phyloP scores from a whole-genome alignment of 805 yeast genomes.

The Candida andamanensis region DNA sequence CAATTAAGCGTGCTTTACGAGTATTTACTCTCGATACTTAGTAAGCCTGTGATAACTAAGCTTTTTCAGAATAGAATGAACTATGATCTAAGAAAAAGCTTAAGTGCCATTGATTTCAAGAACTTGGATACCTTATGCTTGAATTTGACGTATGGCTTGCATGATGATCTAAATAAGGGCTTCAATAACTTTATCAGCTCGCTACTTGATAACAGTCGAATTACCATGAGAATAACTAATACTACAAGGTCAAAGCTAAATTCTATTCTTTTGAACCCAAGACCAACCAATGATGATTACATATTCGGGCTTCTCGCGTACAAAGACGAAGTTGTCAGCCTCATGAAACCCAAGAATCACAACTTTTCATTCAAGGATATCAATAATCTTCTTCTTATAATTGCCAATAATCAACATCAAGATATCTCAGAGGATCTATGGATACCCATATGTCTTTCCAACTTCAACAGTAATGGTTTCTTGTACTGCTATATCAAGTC shows the following conservation, averaged over 20 bases:
- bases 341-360: constrained; percentile 73
- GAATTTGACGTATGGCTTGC: constrained; percentile 32
- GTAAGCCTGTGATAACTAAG: constrained; percentile 70
- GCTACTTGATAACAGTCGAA: constrained; percentile 17
- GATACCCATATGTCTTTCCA: constrained; percentile 91
- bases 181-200: constrained; percentile 25
- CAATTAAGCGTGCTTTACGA: constrained; percentile 74
- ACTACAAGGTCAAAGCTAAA: constrained; percentile 55
- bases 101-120: constrained; percentile 69
- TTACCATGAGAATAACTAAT: constrained; percentile 42
- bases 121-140: constrained; percentile 58
- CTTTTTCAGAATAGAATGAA: constrained; percentile 69
- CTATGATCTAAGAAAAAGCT: constrained; percentile 71
- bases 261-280: constrained; percentile 38
- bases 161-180: constrained; percentile 7
- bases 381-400: constrained; percentile 65
- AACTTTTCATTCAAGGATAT: constrained; percentile 78
- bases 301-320: constrained; percentile 73
- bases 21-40: constrained; percentile 73
- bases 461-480: constrained; percentile 85
- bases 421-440: constrained; percentile 65
- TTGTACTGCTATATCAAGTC: constrained; percentile 69
- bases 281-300: constrained; percentile 21
- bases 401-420: constrained; percentile 36
- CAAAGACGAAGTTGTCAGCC: constrained; percentile 61